Evolutionary conservation across 73 alveolate species (phyloP), one percentile per base, ranked within the genome.

Genomic region (Stentor coeruleus): DNA sequence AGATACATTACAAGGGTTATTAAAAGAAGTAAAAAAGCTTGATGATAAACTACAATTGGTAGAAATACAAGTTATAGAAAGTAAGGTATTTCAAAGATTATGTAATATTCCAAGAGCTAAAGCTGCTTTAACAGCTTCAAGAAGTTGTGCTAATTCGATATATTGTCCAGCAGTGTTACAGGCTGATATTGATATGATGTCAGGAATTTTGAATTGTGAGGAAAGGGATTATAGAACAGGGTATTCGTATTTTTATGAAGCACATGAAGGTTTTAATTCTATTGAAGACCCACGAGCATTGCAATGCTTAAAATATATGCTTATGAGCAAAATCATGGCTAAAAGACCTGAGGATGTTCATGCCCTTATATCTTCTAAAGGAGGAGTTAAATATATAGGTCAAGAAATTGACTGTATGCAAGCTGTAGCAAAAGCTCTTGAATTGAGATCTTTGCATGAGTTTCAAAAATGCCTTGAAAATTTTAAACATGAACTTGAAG

Each of bases 181-280:
- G 83, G 98, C 98, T 42, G 89, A 93, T 76, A 93, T 93, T 20
- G 98, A 93, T 88, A 74, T 90, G 86, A 91, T 85, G 80, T 89
- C 94, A 3, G 98, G 98, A 20, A 83, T 93, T 28, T 86, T 93
- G 38, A 91, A 93, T 31, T 90, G 95, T 3, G 93, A 93, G 76
- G 98, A 93, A 83, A 90, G 85, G 82, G 98, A 93, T 84, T 93
- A 87, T 77, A 88, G 84, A 58, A 90, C 94, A 39, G 95, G 96
- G 35, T 93, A 90, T 86, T 93, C 98, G 28, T 93, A 93, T 74
- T 93, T 93, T 88, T 93, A 85, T 88, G 98, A 93, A 74, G 87
- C 91, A 42, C 91, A 90, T 80, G 98, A 93, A 72, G 98, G 91
- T 3, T 90, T 76, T 85, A 93, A 91, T 76, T 88, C 94, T n/a